phyloP scores from a whole-genome alignment of 306 rosid genomes.

The Quercus ilex region DNA sequence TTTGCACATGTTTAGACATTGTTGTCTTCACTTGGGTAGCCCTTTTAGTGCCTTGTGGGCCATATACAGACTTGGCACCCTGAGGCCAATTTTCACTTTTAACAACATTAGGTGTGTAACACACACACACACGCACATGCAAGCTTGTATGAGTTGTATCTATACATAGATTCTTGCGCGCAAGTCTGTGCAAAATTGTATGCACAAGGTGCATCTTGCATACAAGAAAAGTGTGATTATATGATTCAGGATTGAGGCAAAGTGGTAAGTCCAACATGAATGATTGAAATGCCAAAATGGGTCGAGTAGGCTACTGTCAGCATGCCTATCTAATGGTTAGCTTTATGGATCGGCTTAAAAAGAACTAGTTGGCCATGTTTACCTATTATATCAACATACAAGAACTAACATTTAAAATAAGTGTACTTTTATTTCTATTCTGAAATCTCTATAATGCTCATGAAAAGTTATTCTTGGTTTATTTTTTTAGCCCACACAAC shows the following conservation, averaged over 20 bases:
- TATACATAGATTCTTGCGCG: too few relatives aligned
- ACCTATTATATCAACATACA: neutral
- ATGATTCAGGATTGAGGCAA: neutral
- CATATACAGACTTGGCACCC: too few relatives aligned
- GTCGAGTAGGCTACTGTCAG: neutral
- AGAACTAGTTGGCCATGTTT: neutral
- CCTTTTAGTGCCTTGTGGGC: too few relatives aligned
- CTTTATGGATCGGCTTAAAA: neutral
- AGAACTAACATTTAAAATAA: neutral
- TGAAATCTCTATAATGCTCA: neutral
- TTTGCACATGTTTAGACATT: too few relatives aligned
- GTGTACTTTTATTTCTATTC: neutral
- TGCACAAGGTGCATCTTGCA: neutral
- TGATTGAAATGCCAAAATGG: neutral
- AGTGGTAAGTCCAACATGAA: neutral
- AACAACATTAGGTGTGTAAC: too few relatives aligned
- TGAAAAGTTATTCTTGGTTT: constrained; percentile 8
- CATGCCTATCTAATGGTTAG: neutral
- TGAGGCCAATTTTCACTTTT: too few relatives aligned
- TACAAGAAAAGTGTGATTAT: neutral
- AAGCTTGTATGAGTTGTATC: too few relatives aligned
- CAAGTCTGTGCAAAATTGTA: neutral
- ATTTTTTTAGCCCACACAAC: constrained; percentile 77
- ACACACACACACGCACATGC: too few relatives aligned
- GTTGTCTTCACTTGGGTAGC: too few relatives aligned